These are phyloP conservation scores for Trichoderma asperellum DNA, from an alignment of 2,329 filamentous ascomycete species.

Conservation along the genomic window DNA sequence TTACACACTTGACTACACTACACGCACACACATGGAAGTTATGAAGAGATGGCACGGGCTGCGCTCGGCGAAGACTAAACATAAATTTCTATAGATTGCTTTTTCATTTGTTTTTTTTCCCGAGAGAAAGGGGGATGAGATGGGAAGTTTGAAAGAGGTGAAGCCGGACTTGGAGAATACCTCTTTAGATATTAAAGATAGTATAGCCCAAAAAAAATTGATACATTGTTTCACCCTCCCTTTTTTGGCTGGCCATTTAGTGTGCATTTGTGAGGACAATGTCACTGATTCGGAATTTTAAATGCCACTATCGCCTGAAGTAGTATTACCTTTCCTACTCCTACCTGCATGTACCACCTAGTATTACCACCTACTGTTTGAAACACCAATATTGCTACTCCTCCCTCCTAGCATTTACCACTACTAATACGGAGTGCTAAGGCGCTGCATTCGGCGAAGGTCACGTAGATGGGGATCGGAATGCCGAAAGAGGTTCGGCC, in stretches of 20 bases:
- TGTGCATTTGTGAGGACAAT: not conserved
- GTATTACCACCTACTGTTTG: too few relatives aligned
- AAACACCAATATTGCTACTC: not conserved
- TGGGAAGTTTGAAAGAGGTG: not conserved
- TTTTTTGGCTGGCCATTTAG: too few relatives aligned
- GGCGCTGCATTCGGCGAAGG: not conserved
- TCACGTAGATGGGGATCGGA: conserved; percentile 11
- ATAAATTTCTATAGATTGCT: conserved; percentile 26
- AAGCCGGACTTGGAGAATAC: conserved; percentile 6
- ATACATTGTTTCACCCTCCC: conserved; percentile 4
- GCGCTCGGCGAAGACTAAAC: conserved; percentile 28
- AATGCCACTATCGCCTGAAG: not conserved
- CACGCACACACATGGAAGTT: conserved; percentile 27
- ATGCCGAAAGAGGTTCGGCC: conserved; percentile 23
- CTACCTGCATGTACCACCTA: too few relatives aligned
- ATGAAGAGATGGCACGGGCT: conserved; percentile 31
- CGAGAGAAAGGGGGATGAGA: not conserved
- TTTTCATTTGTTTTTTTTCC: conserved; percentile 39
- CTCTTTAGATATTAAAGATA: conserved; percentile 5
- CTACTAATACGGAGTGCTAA: not conserved
- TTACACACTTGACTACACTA: conserved; percentile 21
- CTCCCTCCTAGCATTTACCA: not conserved
- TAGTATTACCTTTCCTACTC: not conserved
- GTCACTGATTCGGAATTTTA: not conserved
- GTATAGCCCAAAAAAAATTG: conserved; percentile 4